These are phyloP conservation scores for Fonsecaea monophora DNA, from an alignment of 2,329 filamentous ascomycete species.

Conservation along the genomic window DNA sequence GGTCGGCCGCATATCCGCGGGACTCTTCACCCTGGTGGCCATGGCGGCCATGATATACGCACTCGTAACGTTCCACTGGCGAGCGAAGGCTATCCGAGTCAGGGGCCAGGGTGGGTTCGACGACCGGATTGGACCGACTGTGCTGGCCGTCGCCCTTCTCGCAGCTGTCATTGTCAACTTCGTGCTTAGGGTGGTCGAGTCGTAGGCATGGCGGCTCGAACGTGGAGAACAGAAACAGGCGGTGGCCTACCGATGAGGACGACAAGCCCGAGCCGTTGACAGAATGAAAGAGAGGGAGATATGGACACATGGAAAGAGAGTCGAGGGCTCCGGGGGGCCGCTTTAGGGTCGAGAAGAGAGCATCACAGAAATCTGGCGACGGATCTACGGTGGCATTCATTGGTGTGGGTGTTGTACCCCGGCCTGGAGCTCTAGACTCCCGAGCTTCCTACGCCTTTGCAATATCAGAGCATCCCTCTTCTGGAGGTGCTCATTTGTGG, in stretches of 20 bases:
- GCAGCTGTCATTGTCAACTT: constrained; percentile 96
- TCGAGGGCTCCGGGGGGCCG: not conserved
- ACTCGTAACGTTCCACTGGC: constrained; percentile 94
- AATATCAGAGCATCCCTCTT: not conserved
- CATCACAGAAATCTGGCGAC: not conserved
- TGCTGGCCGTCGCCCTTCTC: constrained; percentile 84
- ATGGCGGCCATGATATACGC: constrained; percentile 97
- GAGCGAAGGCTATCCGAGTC: constrained; percentile 88
- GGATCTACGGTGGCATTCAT: not conserved
- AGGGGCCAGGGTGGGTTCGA: constrained; percentile 95
- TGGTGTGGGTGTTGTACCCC: not conserved
- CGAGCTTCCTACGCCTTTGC: not conserved
- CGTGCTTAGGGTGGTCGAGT: constrained; percentile 65
- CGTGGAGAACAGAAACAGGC: not conserved
- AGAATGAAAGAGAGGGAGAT: not conserved
- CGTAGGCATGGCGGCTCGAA: constrained; percentile 6
- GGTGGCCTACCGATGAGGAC: not conserved
- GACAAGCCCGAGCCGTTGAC: not conserved
- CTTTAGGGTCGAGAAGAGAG: not conserved
- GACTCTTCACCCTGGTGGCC: constrained; percentile 90
- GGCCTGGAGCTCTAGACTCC: not conserved
- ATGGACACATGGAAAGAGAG: not conserved
- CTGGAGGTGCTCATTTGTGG: not conserved
- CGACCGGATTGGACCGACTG: constrained; percentile 90
- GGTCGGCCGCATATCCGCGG: constrained; percentile 90